Evolutionary conservation across 2,329 filamentous ascomycete genomes (phyloP), one percentile per base, ranked within the genome.

Genomic region (Pseudogymnoascus sp.): DNA sequence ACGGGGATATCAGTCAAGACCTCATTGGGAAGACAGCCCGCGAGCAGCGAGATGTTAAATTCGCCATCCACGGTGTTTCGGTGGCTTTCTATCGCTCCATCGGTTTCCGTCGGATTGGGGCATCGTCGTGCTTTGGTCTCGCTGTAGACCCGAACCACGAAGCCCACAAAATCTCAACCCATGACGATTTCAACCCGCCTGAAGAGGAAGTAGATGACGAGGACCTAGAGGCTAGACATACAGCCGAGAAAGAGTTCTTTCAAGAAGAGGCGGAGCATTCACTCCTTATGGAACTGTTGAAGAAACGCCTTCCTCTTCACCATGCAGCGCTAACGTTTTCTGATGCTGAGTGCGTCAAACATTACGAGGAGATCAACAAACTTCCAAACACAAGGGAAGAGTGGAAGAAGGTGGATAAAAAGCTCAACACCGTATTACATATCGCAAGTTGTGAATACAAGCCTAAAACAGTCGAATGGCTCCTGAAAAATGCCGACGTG

Each of bases 61-160:
- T 64, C 13, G 45, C 60, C 45, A 61, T 65, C 64, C 14, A 62
- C n/a, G 62, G 69, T 63, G 61, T 60, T 54, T 66, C 70, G 23
- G 61, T 65, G 21, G 65, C 61, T 31, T 75, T 75, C 57, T 73
- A 66, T 57, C 67, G 69, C 23, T 67, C 71, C 14, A 39, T 75
- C 36, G 73, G 73, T 7, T 75, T 74, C 65, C 71, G 73, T 61
- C 68, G 73, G 51, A 69, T 77, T 51, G 75, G 74, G 8, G 70
- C 68, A 23, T 74, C 73, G 2, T 45, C 39, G n/a, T 75, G 68
- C 65, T 73, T 75, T 41, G 73, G 71, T 37, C 68, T 73, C 48
- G 67, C 73, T 43, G 63, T 66, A 14, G 65, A 73, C 41, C 43
- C 65, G 19, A 61, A 60, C 25, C 73, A 75, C 64, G 65, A 68